Base-by-base conservation (phyloP, 2,329 filamentous ascomycete species). In the Colletotrichum sp. region DNA sequence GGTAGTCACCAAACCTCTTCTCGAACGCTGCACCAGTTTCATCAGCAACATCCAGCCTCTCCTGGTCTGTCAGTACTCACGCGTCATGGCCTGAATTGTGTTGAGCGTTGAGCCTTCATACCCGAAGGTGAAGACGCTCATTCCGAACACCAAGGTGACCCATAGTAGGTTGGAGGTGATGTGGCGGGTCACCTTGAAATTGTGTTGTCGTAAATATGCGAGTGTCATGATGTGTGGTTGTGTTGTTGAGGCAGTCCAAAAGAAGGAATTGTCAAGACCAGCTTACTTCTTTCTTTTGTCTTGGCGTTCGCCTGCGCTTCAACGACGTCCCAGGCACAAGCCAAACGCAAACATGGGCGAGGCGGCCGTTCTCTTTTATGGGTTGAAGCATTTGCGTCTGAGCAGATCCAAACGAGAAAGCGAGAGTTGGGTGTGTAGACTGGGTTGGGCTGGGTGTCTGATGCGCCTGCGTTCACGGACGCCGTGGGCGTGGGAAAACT, bases 41-140 rank as follows among this genome's bases (percentile, higher is more conserved):
- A 6, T 70, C 55, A 71, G 55, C 4, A 26, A 21, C 7, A 3
- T 62, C 2, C 2, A 67, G 8, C 18, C 6, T 18, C 6, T 12
- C 39, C n/a, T 34, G 13, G 13, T 7, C 2, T 10, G 13, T 9
- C 6, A 44, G 3, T 39, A 72, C 79, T 77, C 21, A 79, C 78
- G 72, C 3, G 72, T 72, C 79, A 80, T 80, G 24, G 79, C 79
- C 70, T 80, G 79, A 6, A 77, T 77, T 1, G 79, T 79, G 36
- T 75, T 77, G 52, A 80, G 60, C 24, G 79, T 78, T 30, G 78
- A 77, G 9, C 68, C 77, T 49, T 80, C 78, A 69, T 78, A 80
- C 15, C 79, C 79, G 44, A 78, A 80, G 9, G 78, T 70, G 57
- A 80, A 80, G 67, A 79, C 79, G 44, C 77, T 79, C 57, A 77